Base-by-base conservation (phyloP, 2,329 filamentous ascomycete species). In the Lizonia empirigonia region DNA sequence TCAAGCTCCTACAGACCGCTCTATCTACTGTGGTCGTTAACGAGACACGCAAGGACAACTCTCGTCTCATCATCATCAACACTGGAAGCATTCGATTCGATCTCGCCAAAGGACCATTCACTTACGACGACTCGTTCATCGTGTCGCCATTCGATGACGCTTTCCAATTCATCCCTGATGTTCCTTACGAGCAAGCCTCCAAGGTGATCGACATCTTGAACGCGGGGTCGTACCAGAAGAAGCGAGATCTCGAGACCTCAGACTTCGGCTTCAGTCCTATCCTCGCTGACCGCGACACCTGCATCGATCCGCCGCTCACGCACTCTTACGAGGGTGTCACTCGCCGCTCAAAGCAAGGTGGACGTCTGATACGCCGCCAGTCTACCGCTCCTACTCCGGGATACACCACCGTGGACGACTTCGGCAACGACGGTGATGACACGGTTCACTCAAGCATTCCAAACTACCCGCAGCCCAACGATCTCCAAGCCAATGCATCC, bases 71-170 rank as follows among this genome's bases (percentile, higher is more conserved):
- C 52, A 77, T 86, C 54, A 77, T 79, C 53, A 87, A 87, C 68
- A 85, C 83, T 0, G 84, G 84, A 20, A 77, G 76, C 24, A 77
- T 87, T 19, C 80, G 84, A 2, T 87, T 86, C 60, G 84, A 87
- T 58, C 69, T 88, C 10, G 77, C 82, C 53, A 78, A 86, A 67
- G 85, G 85, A 0, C 82, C 83, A 0, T 87, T 87, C 63, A 86
- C 84, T 0, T 78, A 75, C 48, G 76, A 78, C 39, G 76, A 78
- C 55, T 73, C 71, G 9, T 84, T 80, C 66, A 83, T 84, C 56
- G 79, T 83, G 0, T 80, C 79, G 0, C 82, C 82, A 0, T 85
- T 84, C 64, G 64, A 68, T 5, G 79, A 84, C 39, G 68, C 74
- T 1, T 83, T 84, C 64, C 70, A 80, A 29, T 84, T 80, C 59